Base-by-base conservation (phyloP, 192 early-diverging fungal species). In the Backusella liffmaniae region DNA sequence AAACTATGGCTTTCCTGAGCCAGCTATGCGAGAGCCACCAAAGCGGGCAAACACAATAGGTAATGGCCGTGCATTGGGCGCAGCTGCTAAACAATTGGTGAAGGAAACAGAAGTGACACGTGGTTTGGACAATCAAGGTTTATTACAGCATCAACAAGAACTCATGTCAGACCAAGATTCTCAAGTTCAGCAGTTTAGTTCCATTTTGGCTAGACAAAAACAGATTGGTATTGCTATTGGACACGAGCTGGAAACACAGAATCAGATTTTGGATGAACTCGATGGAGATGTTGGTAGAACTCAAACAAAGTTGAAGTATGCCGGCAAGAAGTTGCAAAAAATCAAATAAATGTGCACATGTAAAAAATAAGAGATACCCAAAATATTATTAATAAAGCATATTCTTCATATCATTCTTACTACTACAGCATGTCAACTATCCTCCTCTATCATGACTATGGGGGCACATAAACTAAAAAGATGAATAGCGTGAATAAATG, bases 231-330 rank as follows among this genome's bases (percentile, higher is more conserved):
- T 90, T 68, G 88, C 92, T 16, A 98, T 99, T 70, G 91, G 92
- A 23, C 80, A 96, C 21, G 97, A 99, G 82, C 85, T 99, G 37
- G 96, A 98, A 67, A 81, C 90, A 76, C 97, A 99, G 76, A 99
- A 94, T 84, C 89, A 92, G 77, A 66, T 98, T 75, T 78, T 99
- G 76, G 90, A 90, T 35, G 95, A 98, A 70, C 76, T 99, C 9
- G 94, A 94, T 74, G 84, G 89, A 56, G 88, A 92, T 73, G 87
- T 97, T n/a, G 93, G 92, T 37, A 79, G 91, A 68, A 95, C 94
- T 4, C 85, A 88, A 21, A 86, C 82, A 29, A 94, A 95, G 66
- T 78, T 99, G 34, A 89, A 90, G 65, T 84, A 90, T 53, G 90
- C 92, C n/a, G 84, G 87, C 56, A 95, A 95, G 74, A 94, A 95